Conservation (phyloP, 2,329 filamentous ascomycete species). For the Colletotrichum siamense region DNA sequence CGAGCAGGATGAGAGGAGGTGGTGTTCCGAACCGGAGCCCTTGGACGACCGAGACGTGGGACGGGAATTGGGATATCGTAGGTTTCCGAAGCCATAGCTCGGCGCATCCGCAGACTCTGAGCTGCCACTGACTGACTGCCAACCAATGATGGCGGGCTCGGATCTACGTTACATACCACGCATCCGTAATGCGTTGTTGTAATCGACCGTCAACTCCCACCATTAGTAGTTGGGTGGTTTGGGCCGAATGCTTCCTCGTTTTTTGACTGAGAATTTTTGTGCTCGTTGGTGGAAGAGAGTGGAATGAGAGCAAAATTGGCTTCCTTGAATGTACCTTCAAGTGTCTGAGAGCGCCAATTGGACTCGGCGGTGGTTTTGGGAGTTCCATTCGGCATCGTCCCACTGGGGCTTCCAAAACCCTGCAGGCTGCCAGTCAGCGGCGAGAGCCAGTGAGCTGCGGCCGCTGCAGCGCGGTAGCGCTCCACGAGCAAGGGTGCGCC, state of each 20-base stretch:
- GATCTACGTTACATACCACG: not conserved
- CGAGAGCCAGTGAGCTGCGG: conserved; percentile 14
- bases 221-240: not conserved
- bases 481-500: conserved; percentile 2
- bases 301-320: not conserved
- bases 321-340: not conserved
- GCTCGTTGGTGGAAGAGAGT: conserved; percentile 2
- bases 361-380: not conserved
- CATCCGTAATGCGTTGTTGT: not conserved
- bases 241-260: not conserved
- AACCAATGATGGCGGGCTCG: not conserved
- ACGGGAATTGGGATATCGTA: not conserved
- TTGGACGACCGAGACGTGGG: not conserved
- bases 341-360: not conserved
- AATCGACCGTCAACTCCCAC: not conserved
- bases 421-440: not conserved
- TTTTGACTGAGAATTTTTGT: not conserved
- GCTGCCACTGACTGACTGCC: not conserved
- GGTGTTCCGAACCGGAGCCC: not conserved
- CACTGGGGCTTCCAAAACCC: not conserved
- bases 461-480: conserved; percentile 4
- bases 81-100: not conserved
- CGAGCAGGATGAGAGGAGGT: not conserved
- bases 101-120: not conserved
- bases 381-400: not conserved